A percentile compares a stretch with the other conserved stretches of the same genome.
These are phyloP conservation scores for Chimonanthus praecox DNA, from an alignment of 164 flowering plant genomes.

Conservation along the genomic window DNA sequence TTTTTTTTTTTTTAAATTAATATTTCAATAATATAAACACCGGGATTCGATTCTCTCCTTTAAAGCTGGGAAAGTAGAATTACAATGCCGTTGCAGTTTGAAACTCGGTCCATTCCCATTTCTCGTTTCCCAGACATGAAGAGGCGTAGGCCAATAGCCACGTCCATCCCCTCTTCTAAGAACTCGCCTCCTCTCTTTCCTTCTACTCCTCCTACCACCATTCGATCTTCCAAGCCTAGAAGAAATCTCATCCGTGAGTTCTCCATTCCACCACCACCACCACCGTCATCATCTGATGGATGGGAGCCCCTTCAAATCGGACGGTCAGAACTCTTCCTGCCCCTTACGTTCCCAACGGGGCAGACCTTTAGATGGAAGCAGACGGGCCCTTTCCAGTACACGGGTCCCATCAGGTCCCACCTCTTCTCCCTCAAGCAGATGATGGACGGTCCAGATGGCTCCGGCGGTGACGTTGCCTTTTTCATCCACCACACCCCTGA, in stretches of 20 bases:
- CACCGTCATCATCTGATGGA: not conserved
- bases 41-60: no score
- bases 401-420: constrained; percentile 74
- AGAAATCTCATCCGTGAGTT: not conserved
- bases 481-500: constrained; percentile 19
- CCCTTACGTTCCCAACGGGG: constrained; percentile 96
- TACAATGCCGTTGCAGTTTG: no score
- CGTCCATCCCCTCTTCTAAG: not conserved
- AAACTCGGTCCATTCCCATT: no score
- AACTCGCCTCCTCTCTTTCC: not conserved
- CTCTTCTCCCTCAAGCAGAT: constrained; percentile 74
- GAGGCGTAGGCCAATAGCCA: not conserved
- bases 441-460: constrained; percentile 16
- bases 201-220: not conserved
- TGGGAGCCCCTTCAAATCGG: constrained; percentile 69
- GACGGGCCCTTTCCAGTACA: constrained; percentile 62
- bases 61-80: no score
- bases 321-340: constrained; percentile 69
- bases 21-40: no score
- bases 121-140: not conserved
- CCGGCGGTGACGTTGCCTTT: constrained; percentile 41
- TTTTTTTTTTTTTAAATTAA: no score
- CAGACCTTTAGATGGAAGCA: constrained; percentile 92
- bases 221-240: not conserved
- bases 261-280: not conserved